Evolutionary conservation across 1,139 yeast species (phyloP), one percentile per base, ranked within the genome.

Genomic region (Debaryomyces fabryi): DNA sequence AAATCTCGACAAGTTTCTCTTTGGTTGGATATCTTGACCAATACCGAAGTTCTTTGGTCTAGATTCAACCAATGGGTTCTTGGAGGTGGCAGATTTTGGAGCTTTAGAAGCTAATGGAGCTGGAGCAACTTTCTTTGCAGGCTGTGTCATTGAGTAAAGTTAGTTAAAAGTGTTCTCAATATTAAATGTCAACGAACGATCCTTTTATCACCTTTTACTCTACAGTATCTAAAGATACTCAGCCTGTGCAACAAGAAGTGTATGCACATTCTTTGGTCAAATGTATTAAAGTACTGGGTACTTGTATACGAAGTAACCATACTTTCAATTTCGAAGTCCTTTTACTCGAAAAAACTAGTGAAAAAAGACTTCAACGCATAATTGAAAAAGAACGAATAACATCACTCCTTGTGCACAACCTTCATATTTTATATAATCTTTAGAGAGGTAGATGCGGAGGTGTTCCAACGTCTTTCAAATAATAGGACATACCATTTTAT

Each of bases 121-220:
- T 72, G 76, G 76, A 64, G 78, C 78, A 67, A 72, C 78, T 70
- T 69, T 72, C 79, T 80, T 81, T 68, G 78, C 63, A 68, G 79
- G 79, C 79, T 74, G 80, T 68, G 83, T 86, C 92, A 86, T 86
- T 82, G 89, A 85, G 86, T 64, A 57, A 64, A 62, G 66, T 67
- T 62, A 67, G 71, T 67, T 63, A 60, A 59, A 59, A 57, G 62
- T 55, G 67, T 65, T 67, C 67, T 65, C 67, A 51, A 58, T 53
- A 52, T 45, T 46, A 32, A 56, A 57, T 57, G 61, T 64, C 67
- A 63, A 64, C 68, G 64, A 64, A 66, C 69, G 37, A 44, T 46
- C 60, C 65, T 55, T 57, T 55, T 52, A 49, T 61, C n/a, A 58
- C 49, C 53, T 52, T 49, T 55, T 63, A 64, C 76, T 71, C 77